Evolutionary conservation across 768 basidiomycete species (phyloP).

Genomic region (Asterophora lycoperdoides): DNA sequence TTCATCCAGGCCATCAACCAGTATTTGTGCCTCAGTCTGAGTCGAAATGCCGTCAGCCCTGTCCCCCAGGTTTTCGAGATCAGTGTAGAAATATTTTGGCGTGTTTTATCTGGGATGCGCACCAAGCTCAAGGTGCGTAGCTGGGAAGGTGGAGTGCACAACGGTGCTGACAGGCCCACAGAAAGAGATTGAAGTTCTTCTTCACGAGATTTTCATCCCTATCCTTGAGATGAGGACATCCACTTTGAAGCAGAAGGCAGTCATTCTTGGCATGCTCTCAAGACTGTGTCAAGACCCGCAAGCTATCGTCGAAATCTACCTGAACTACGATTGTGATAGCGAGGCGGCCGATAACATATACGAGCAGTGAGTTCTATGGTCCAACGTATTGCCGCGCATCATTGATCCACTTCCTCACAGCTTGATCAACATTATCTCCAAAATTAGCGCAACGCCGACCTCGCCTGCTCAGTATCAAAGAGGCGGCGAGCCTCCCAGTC

Average conservation of each 20-base stretch:
- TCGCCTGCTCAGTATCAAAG: constrained; percentile 46
- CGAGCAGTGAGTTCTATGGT: constrained; percentile 65
- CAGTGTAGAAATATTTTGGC: constrained; percentile 98
- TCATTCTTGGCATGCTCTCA: constrained; percentile 84
- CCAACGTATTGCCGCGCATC: background rate
- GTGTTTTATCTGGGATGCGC: constrained; percentile 88
- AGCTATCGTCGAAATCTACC: constrained; percentile 94
- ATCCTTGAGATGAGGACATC: constrained; percentile 98
- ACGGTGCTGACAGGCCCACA: constrained; percentile 29
- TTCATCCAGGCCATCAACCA: constrained; percentile 95
- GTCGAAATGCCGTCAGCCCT: constrained; percentile 91
- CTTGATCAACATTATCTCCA: constrained; percentile 89
- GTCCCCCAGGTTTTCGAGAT: constrained; percentile 97
- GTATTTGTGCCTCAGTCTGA: constrained; percentile 89
- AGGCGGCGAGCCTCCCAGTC: constrained; percentile 55
- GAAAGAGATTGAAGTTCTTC: constrained; percentile 99
- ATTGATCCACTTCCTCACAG: constrained; percentile 8
- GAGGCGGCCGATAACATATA: constrained; percentile 96
- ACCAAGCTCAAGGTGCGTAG: constrained; percentile 87
- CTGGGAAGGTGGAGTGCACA: background rate
- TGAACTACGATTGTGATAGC: constrained; percentile 98
- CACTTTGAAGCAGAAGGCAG: constrained; percentile 90
- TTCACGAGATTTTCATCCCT: constrained; percentile 98
- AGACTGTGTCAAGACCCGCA: constrained; percentile 94
- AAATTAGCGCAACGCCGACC: constrained; percentile 66